These are phyloP conservation scores for Sarocladium strictum DNA, from an alignment of 2,329 filamentous ascomycete species.

Conservation along the genomic window DNA sequence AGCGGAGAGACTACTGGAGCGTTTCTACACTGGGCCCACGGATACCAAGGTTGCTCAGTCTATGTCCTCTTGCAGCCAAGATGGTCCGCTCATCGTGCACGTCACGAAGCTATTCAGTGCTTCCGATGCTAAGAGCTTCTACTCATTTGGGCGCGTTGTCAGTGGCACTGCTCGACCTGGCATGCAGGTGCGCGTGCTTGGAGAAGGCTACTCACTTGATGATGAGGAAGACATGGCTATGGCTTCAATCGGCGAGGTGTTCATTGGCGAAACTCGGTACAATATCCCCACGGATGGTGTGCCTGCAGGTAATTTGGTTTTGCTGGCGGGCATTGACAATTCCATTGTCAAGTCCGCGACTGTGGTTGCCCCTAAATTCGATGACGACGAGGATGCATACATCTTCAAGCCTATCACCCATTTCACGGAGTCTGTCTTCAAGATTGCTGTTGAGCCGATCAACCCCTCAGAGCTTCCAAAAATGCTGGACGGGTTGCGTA, in stretches of 20 bases:
- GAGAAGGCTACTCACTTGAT: conserved; percentile 91
- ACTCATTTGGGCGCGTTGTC: conserved; percentile 85
- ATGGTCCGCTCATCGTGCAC: conserved; percentile 87
- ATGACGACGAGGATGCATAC: conserved; percentile 85
- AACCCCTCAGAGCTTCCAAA: conserved; percentile 97
- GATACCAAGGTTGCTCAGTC: conserved; percentile 75
- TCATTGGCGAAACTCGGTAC: conserved; percentile 88
- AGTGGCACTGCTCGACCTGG: conserved; percentile 83
- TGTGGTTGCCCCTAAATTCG: conserved; percentile 71
- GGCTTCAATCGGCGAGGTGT: conserved; percentile 78
- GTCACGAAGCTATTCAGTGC: conserved; percentile 92
- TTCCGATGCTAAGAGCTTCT: conserved; percentile 82
- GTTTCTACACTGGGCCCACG: conserved; percentile 85
- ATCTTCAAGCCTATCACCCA: conserved; percentile 92
- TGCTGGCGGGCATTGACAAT: conserved; percentile 92
- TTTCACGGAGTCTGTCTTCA: conserved; percentile 96
- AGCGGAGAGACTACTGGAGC: conserved; percentile 68
- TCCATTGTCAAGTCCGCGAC: conserved; percentile 98
- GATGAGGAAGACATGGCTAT: conserved; percentile 96
- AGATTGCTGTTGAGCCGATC: conserved; percentile 95
- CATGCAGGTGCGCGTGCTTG: conserved; percentile 80
- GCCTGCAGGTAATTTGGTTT: conserved; percentile 86
- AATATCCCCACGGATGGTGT: conserved; percentile 88
- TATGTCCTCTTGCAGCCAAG: conserved; percentile 78
- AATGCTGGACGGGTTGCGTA: conserved; percentile 94